Base-by-base conservation (phyloP, 345 rosid genomes). In the Syzygium aqueum region DNA sequence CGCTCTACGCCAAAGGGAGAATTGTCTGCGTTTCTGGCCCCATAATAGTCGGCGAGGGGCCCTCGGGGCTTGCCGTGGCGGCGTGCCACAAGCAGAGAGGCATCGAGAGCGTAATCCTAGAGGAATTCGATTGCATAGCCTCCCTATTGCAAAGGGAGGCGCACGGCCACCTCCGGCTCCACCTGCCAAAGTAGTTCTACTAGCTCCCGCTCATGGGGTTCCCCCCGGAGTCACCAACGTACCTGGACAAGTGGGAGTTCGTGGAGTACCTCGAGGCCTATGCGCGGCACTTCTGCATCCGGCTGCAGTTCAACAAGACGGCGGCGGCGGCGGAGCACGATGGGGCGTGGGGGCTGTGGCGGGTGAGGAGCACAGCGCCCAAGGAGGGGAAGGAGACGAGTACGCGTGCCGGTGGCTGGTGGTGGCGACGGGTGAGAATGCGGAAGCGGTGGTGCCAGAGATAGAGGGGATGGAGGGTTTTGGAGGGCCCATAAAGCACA, bases 351-450 rank as follows among this genome's bases (percentile, higher is more conserved):
- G 93, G 94, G 73, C 89, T 88, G 52, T 96, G 99, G 99, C 86
- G 93, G 86, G 96, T 93, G 89, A 87, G 90, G 86, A 92, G 92
- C 63, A 87, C 87, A 5, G 92, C 90, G 88, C 85, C 8, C 86
- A 80, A 84, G 61, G 84, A 27, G 85, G 89, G 57, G 89, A 27
- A n/a, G 88, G 16, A 56, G 88, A 91, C 87, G 95, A 93, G 89
- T 97, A 93, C 77, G 85, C 85, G 57, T 93, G 94, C 85, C 91
- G 90, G 91, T 97, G 98, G 98, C 84, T 97, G 59, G 95, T 96
- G 22, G 99, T 94, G 19, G 99, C 99, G 8, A 95, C 99, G 4
- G 98, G 99, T 6, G 99, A 97, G 93, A 97, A 97, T 94, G 99
- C 98, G 7, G 99, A 95, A 91, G 94, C 93, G 88, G 89, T 93